A percentile compares a stretch with the other conserved stretches of the same genome.
phyloP scores from a whole-genome alignment of 768 basidiomycete species.

The Podaxis sp. region DNA sequence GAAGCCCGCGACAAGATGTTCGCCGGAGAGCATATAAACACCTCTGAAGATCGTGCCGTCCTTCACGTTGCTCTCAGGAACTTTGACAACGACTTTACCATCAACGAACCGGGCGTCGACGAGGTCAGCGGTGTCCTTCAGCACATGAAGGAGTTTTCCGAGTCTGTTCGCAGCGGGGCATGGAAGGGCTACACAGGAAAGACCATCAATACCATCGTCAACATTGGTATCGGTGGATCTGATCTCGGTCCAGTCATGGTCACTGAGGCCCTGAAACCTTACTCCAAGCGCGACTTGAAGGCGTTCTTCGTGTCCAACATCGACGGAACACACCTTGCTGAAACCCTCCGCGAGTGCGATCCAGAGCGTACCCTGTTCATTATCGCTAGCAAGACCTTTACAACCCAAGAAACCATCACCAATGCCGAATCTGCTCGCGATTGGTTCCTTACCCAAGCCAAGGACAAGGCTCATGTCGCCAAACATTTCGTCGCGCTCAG shows the following conservation, averaged over 20 bases:
- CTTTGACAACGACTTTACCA: slow-evolving; percentile 65
- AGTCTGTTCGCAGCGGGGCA: slow-evolving; percentile 77
- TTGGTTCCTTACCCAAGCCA: slow-evolving; percentile 89
- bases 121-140: slow-evolving; percentile 82
- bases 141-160: slow-evolving; percentile 91
- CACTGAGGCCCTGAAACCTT: slow-evolving; percentile 93
- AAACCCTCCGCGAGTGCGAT: slow-evolving; percentile 77
- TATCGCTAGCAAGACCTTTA: slow-evolving; percentile 99
- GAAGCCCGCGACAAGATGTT: slow-evolving; percentile 90
- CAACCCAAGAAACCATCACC: slow-evolving; percentile 99
- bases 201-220: slow-evolving; percentile 90
- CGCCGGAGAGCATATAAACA: slow-evolving; percentile 95
- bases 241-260: slow-evolving; percentile 99
- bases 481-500: slow-evolving; percentile 99
- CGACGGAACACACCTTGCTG: slow-evolving; percentile 96
- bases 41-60: slow-evolving; percentile 95
- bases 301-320: slow-evolving; percentile 96
- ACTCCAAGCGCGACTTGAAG: slow-evolving; percentile 85
- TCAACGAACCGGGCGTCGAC: slow-evolving; percentile 76
- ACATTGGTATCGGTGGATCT: slow-evolving; percentile 98
- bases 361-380: slow-evolving; percentile 96
- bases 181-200: slow-evolving; percentile 99
- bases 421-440: slow-evolving; percentile 92
- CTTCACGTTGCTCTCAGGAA: slow-evolving; percentile 92
- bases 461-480: slow-evolving; percentile 89